Percentiles rank a stretch among this genome's conserved stretches.
Conservation (phyloP, 208 protist species). For the Acanthamoeba healyi region DNA sequence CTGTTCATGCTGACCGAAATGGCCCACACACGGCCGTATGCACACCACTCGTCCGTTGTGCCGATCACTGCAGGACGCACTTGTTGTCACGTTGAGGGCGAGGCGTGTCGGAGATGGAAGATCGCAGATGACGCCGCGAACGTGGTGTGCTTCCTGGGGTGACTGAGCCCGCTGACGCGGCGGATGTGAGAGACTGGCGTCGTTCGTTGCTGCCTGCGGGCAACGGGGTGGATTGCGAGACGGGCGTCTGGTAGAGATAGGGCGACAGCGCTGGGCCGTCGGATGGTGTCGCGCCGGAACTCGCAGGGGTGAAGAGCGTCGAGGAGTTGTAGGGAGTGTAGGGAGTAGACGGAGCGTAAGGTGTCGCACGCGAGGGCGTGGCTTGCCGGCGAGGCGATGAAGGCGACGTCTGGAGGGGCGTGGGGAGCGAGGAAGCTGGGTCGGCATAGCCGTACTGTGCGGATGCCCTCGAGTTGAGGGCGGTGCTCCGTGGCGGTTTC, state of each 20-base stretch:
- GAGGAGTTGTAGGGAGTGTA: neutral
- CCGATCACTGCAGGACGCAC: conserved; percentile 9
- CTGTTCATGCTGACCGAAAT: no score
- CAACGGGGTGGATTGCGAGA: neutral
- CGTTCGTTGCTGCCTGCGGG: neutral
- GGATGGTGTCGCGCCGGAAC: neutral
- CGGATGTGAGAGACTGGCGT: neutral
- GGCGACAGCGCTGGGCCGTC: neutral
- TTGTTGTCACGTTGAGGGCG: neutral
- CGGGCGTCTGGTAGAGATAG: neutral
- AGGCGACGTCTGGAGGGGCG: conserved; percentile 5
- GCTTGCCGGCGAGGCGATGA: neutral
- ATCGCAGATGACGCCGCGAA: neutral
- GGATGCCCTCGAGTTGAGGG: neutral
- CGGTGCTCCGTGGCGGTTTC: conserved; percentile 36
- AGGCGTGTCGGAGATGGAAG: neutral
- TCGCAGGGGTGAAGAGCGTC: neutral
- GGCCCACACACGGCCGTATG: no score
- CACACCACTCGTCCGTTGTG: no score
- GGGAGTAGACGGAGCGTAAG: neutral
- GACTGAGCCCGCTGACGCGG: neutral
- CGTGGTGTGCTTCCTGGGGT: neutral
- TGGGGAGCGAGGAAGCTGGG: neutral
- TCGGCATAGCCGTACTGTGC: neutral
- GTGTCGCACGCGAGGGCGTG: neutral